These are phyloP conservation scores for Flaveria sonorensis DNA, from an alignment of 129 eudicot genomes.

Conservation along the genomic window DNA sequence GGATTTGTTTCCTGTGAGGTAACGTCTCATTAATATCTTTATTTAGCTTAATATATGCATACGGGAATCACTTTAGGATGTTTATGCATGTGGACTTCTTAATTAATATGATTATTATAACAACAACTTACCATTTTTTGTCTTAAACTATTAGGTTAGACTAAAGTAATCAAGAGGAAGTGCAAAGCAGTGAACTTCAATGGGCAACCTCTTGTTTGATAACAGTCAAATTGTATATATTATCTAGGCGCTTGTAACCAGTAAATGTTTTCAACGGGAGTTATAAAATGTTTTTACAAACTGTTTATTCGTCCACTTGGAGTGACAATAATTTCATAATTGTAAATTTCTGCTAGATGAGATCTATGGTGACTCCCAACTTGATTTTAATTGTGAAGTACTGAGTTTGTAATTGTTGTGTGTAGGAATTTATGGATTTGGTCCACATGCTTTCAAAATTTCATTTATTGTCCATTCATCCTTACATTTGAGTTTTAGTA, in stretches of 20 bases:
- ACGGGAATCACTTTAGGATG: not conserved
- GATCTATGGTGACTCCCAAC: not conserved
- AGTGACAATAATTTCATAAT: not conserved
- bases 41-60: not conserved
- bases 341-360: not conserved
- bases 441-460: not conserved
- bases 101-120: not conserved
- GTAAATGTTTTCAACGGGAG: not conserved
- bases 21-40: conserved; percentile 19
- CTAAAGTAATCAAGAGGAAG: not conserved
- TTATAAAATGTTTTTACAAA: not conserved
- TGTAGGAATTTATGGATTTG: not conserved
- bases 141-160: not conserved
- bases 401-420: not conserved
- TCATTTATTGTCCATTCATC: not conserved
- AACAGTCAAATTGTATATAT: not conserved
- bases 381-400: not conserved
- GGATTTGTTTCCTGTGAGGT: conserved; percentile 53
- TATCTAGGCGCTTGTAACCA: not conserved
- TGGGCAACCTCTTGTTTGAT: not conserved
- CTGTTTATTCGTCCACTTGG: not conserved
- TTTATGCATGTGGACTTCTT: not conserved
- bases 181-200: not conserved
- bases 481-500: not conserved
- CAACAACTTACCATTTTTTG: not conserved